Evolutionary conservation across 768 basidiomycete species (phyloP).

Genomic region (Tephrocybe rancida): DNA sequence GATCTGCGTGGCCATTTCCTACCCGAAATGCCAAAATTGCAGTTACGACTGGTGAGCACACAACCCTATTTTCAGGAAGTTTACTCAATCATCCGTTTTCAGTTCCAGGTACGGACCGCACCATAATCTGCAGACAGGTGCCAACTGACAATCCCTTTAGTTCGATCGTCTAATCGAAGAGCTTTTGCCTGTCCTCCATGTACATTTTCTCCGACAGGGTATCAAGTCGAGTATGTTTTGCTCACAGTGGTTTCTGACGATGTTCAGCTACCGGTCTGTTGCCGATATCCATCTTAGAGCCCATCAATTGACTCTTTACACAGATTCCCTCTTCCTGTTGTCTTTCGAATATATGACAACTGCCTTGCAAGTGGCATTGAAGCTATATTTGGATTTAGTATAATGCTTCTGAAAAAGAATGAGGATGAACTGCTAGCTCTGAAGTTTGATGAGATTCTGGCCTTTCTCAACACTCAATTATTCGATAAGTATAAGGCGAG

Average conservation of each 20-base stretch:
- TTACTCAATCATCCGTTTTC: slow-evolving; percentile 3
- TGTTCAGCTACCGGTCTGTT: slow-evolving; percentile 90
- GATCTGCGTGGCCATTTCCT: slow-evolving; percentile 95
- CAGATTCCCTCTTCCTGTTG: slow-evolving; percentile 93
- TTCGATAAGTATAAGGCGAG: slow-evolving; percentile 78
- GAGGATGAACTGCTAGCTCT: slow-evolving; percentile 76
- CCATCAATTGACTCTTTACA: slow-evolving; percentile 1
- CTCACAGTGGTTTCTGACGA: slow-evolving; percentile 97
- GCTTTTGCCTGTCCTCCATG: slow-evolving; percentile 85
- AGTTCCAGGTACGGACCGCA: slow-evolving; percentile 60
- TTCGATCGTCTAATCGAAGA: slow-evolving; percentile 97
- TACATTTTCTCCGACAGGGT: slow-evolving; percentile 93
- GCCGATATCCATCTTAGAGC: background rate
- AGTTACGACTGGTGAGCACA: slow-evolving; percentile 79
- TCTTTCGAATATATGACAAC: slow-evolving; percentile 96
- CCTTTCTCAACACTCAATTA: slow-evolving; percentile 78
- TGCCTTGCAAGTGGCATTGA: slow-evolving; percentile 97
- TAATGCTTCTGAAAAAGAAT: slow-evolving; percentile 85
- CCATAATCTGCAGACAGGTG: slow-evolving; percentile 7
- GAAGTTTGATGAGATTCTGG: slow-evolving; percentile 90
- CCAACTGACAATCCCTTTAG: slow-evolving; percentile 35
- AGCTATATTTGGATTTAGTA: slow-evolving; percentile 93
- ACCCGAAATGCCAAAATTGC: slow-evolving; percentile 99
- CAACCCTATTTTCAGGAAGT: background rate
- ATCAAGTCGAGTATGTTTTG: slow-evolving; percentile 98